Base-by-base conservation (phyloP, 805 yeast species). In the Teunomyces atbi region DNA sequence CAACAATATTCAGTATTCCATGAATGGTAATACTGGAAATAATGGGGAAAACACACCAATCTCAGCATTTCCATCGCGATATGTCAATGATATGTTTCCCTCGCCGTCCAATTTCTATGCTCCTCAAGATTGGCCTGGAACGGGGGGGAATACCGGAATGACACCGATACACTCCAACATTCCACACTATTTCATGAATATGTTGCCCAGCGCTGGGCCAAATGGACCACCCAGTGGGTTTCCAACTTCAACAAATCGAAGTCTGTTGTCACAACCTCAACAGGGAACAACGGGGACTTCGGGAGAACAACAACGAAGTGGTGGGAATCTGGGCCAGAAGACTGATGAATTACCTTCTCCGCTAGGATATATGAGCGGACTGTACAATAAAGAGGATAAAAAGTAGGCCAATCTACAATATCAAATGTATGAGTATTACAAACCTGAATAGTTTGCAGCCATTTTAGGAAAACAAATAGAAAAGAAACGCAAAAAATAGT, bases 31-130 rank as follows among this genome's bases (percentile, higher is more conserved):
- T 41, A 54, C 33, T 49, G 54, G 42, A 26, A 38, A 41, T 11
- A 60, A 57, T 20, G 71, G 84, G 10, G 89, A 84, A 33, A 89
- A 84, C 49, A 82, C 90, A 0, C 89, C 91, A 3, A 63, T 85
- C 2, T 84, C 85, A 5, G 83, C 82, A 0, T 66, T 87, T 19
- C 91, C 95, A 2, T 79, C 87, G 2, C 73, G 86, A 43, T 87
- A 82, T 55, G 81, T 86, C 35, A 77, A 77, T 48, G 95, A 87
- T 55, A 70, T 84, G 59, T 81, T 88, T 56, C 91, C 90, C 26
- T 85, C 92, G 5, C 96, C 96, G 0, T 78, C 83, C n/a, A 85
- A 79, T 51, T 82, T 83, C 54, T 87, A 85, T 56, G 78, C 82
- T 5, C 74, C 80, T 2, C 76, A 69, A 40, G 77, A 72, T 42